phyloP scores from a whole-genome alignment of 75 land plant genomes.

The Cupressus sempervirens region DNA sequence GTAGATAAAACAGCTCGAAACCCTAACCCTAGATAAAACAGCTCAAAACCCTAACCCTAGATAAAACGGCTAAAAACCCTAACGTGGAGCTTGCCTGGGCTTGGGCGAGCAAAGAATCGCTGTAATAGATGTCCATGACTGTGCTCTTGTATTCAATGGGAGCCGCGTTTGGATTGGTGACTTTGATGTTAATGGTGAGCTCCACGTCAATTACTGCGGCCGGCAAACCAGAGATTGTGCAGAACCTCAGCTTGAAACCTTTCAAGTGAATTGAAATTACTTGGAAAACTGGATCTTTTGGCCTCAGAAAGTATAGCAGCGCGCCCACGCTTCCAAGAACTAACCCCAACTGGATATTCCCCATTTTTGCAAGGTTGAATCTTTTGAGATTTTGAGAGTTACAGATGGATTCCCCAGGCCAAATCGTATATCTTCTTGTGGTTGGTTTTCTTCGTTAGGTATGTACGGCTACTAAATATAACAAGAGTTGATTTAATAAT shows the following conservation, averaged over 20 bases:
- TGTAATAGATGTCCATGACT: constrained; percentile 78
- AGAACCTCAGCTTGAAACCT: constrained; percentile 65
- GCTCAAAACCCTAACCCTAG: not conserved
- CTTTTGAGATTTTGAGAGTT: too few relatives aligned
- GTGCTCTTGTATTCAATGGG: constrained; percentile 64
- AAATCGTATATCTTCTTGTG: too few relatives aligned
- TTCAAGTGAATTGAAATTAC: constrained; percentile 60
- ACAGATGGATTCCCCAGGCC: too few relatives aligned
- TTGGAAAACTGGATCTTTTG: constrained; percentile 68
- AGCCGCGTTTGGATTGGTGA: constrained; percentile 72
- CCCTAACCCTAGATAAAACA: not conserved
- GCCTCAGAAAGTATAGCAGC: constrained; percentile 24
- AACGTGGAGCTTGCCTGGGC: constrained; percentile 31
- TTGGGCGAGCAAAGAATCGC: constrained; percentile 62
- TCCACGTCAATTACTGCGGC: constrained; percentile 63
- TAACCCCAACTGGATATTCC: constrained; percentile 13
- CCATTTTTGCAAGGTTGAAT: not conserved
- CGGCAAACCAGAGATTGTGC: constrained; percentile 43
- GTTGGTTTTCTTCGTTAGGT: too few relatives aligned
- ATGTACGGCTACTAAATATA: too few relatives aligned
- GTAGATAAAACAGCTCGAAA: not conserved
- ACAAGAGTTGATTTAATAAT: too few relatives aligned
- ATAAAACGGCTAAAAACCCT: too few relatives aligned
- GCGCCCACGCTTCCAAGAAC: constrained; percentile 29
- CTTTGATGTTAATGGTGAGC: constrained; percentile 67